Conservation (phyloP, 768 basidiomycete species). For the Termitomyces sp. region DNA sequence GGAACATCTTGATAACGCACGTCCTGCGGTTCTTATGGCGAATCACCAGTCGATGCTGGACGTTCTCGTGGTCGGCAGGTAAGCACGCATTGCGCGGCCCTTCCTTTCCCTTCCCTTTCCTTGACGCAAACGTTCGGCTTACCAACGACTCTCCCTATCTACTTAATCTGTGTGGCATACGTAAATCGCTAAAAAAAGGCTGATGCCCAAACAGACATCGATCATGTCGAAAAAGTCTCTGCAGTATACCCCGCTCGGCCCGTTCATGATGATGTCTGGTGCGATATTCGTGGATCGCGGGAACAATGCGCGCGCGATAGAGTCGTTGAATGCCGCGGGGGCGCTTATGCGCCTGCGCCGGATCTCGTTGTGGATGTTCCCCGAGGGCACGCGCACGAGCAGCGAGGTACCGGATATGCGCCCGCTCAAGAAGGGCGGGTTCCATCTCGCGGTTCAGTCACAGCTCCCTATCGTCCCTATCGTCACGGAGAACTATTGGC, state of each 20-base stretch:
- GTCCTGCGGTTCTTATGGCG: slow-evolving; percentile 71
- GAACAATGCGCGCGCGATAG: slow-evolving; percentile 67
- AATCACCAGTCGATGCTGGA: slow-evolving; percentile 97
- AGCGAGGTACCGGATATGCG: slow-evolving; percentile 60
- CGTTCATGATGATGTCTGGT: slow-evolving; percentile 85
- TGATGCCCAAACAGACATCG: slow-evolving; percentile 76
- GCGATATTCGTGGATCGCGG: slow-evolving; percentile 90
- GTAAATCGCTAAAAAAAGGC: no score
- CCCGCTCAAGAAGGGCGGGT: slow-evolving; percentile 97
- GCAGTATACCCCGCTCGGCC: slow-evolving; percentile 82
- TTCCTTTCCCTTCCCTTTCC: not conserved
- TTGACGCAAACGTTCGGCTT: not conserved
- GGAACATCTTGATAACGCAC: slow-evolving; percentile 65
- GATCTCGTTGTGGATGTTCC: slow-evolving; percentile 90
- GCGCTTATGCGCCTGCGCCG: slow-evolving; percentile 65
- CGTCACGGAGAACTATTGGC: slow-evolving; percentile 91
- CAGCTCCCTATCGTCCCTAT: slow-evolving; percentile 89
- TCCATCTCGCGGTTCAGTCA: slow-evolving; percentile 91
- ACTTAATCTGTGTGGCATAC: no score
- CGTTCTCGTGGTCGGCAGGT: slow-evolving; percentile 78
- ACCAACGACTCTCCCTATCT: not conserved
- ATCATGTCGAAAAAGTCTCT: slow-evolving; percentile 95
- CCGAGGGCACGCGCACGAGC: slow-evolving; percentile 89
- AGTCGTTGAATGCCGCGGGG: slow-evolving; percentile 72
- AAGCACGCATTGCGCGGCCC: slow-evolving; percentile 21